Base-by-base conservation (phyloP, 2,329 filamentous ascomycete genomes). In the Penicillium rolfsii region DNA sequence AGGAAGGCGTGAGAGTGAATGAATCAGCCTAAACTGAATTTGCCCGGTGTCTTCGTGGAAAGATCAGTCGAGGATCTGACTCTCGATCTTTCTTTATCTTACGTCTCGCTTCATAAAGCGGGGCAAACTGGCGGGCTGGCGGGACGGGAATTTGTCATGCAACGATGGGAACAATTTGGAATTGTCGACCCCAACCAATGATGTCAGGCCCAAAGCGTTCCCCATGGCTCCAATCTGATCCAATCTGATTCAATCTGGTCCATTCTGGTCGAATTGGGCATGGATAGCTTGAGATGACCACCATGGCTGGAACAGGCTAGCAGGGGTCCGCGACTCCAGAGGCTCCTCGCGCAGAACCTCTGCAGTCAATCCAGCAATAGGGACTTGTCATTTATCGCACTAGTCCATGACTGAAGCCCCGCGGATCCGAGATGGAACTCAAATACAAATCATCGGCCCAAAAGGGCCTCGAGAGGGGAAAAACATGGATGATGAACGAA, bases 71-170 rank as follows among this genome's bases (percentile, higher is more conserved):
- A 16, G n/a, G 6, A 41, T 16, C 12, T 16, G 7, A 9, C 7
- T 45, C 22, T 45, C 30, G 30, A 19, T 22, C 22, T 5, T 1
- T 14, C 7, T 26, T 24, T 12, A 24, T 43, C n/a, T 22, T 22
- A 14, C 19, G n/a, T 40, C 19, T 22, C 19, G 19, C 24, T 22
- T 24, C 40, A 45, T 45, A 24, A 26, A 45, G 43, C 28, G 43
- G 43, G 43, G 43, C 43, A 46, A 14, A n/a, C 6, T 46, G 22
- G 11, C 30, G 30, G 30, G 19, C 12, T 11, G 14, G 22, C 43
- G 43, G 46, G 30, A 30, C 4, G 30, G 48, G 50, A 22, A 64
- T 66, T 66, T 66, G 64, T 64, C 62, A 66, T 64, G 49, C 36
- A 14, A 33, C 30, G 9, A 33, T 33, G 9, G 4, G 30, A 11